phyloP scores from a whole-genome alignment of 2,329 filamentous ascomycete genomes.

The Cladophialophora bantiana region DNA sequence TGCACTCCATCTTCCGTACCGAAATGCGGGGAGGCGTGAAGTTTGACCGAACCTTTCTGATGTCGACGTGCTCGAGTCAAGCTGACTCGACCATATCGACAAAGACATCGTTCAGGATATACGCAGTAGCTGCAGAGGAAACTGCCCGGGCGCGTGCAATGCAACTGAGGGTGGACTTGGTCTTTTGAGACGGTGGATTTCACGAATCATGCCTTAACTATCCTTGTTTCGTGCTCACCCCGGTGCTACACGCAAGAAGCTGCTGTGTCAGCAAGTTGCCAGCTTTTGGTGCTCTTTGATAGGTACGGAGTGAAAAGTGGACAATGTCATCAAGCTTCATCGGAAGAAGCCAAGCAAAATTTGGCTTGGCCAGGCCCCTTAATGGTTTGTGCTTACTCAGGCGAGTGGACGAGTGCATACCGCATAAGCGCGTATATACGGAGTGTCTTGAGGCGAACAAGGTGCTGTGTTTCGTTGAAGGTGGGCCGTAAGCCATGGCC shows the following conservation, averaged over 20 bases:
- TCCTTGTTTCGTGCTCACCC: neutral
- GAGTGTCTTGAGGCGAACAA: neutral
- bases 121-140: neutral
- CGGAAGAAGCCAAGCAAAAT: neutral
- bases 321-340: neutral
- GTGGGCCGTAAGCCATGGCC: neutral
- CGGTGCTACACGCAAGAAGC: neutral
- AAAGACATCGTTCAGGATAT: neutral
- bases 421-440: neutral
- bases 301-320: neutral
- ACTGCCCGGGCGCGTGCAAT: neutral
- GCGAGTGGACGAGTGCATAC: neutral
- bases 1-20: neutral
- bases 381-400: neutral
- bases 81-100: conserved; percentile 23
- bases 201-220: neutral
- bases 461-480: too few relatives aligned
- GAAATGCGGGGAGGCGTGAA: conserved; percentile 7
- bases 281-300: neutral
- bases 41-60: neutral
- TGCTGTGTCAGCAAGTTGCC: neutral
- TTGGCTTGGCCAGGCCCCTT: neutral
- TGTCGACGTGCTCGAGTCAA: conserved; percentile 15
- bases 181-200: neutral
- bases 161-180: neutral